These are phyloP conservation scores for Erythrobasidium hasegawianum DNA, from an alignment of 1,284 basidiomycete genomes.

Conservation along the genomic window DNA sequence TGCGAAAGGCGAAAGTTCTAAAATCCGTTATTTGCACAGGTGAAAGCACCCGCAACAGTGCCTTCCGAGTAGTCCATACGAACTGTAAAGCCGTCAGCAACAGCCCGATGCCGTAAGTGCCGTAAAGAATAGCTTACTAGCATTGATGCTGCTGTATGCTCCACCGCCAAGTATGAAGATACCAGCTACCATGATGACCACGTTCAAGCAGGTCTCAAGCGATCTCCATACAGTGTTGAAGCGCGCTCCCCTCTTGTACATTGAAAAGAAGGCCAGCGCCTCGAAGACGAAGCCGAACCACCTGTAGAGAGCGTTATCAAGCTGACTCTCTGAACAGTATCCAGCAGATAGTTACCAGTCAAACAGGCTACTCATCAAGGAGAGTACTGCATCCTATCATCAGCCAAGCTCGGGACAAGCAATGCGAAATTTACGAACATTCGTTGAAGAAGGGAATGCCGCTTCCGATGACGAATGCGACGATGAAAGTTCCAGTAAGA, in stretches of 20 bases:
- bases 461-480: conserved; percentile 61
- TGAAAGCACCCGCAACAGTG: conserved; percentile 30
- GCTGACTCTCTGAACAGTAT: too few species aligned
- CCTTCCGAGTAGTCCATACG: conserved; percentile 13
- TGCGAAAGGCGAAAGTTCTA: neutral
- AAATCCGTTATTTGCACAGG: conserved; percentile 32
- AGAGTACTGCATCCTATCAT: neutral
- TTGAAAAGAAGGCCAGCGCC: conserved; percentile 21
- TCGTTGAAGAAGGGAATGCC: conserved; percentile 53
- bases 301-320: too few species aligned
- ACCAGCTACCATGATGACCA: conserved; percentile 14
- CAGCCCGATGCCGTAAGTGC: neutral
- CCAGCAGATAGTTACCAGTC: too few species aligned
- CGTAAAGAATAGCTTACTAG: conserved; percentile 6
- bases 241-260: conserved; percentile 18
- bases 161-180: conserved; percentile 29
- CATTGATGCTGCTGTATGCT: conserved; percentile 17
- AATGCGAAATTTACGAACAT: conserved; percentile 4
- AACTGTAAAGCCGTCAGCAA: conserved; percentile 1
- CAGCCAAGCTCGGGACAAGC: neutral
- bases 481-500: conserved; percentile 57
- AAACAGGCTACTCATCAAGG: conserved; percentile 21
- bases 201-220: conserved; percentile 16
- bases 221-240: conserved; percentile 15
- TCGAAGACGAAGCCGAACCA: conserved; percentile 7